A percentile compares a stretch with the other conserved stretches of the same genome.
These are phyloP conservation scores for Chaetothyriales sp. DNA, from an alignment of 2,329 filamentous ascomycete species.

Conservation along the genomic window DNA sequence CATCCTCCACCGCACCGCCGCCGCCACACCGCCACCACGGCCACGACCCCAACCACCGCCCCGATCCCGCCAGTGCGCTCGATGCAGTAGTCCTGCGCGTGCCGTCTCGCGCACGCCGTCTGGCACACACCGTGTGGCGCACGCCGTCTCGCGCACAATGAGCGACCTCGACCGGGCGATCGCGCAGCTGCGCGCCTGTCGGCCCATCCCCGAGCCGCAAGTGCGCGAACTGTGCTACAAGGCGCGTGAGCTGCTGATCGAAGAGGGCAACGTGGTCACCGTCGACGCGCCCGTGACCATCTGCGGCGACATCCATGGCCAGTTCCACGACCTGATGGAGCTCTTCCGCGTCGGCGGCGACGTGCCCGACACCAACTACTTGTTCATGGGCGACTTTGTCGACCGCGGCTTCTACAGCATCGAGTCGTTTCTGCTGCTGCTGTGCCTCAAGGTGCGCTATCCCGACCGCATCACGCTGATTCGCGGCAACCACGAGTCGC, in stretches of 20 bases:
- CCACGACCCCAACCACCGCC: background rate
- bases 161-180: constrained; percentile 54
- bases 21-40: background rate
- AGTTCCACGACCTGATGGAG: constrained; percentile 96
- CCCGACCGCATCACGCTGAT: constrained; percentile 95
- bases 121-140: too few relatives aligned
- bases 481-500: constrained; percentile 86
- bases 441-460: constrained; percentile 94
- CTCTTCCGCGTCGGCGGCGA: constrained; percentile 87
- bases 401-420: constrained; percentile 97
- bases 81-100: background rate
- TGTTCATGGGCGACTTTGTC: constrained; percentile 98
- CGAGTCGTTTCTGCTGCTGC: constrained; percentile 86
- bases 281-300: constrained; percentile 94
- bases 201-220: constrained; percentile 87
- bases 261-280: constrained; percentile 93
- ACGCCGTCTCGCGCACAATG: background rate
- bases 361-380: constrained; percentile 88
- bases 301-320: constrained; percentile 92
- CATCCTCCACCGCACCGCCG: too few relatives aligned
- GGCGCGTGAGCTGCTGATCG: constrained; percentile 85
- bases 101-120: background rate
- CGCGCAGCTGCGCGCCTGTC: constrained; percentile 85
- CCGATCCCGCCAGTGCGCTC: background rate
- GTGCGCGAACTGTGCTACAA: constrained; percentile 97